These are phyloP conservation scores for Diplodia seriata DNA, from an alignment of 2,329 filamentous ascomycete species.

Conservation along the genomic window DNA sequence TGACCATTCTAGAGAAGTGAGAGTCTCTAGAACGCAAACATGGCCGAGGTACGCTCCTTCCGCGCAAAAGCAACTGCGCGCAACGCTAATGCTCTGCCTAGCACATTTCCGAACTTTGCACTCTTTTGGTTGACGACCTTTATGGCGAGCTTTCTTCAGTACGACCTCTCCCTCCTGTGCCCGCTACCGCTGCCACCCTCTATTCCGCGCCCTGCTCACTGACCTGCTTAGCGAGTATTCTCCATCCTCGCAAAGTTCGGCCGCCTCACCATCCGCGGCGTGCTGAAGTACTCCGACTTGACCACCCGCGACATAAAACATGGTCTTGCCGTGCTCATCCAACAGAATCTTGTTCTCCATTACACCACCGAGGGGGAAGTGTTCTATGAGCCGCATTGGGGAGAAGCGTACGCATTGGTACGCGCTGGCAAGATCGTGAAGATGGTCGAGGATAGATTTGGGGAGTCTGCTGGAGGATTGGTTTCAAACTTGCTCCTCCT, in stretches of 20 bases:
- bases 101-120: conserved; percentile 85
- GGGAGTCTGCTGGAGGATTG: conserved; percentile 74
- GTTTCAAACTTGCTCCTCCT: conserved; percentile 77
- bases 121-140: conserved; percentile 84
- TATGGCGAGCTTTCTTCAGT: conserved; percentile 93
- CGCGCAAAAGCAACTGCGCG: neutral
- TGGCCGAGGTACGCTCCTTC: conserved; percentile 27
- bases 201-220: conserved; percentile 6
- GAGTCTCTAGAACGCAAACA: conserved; percentile 32
- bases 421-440: conserved; percentile 83
- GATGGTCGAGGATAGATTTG: conserved; percentile 75
- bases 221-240: conserved; percentile 74
- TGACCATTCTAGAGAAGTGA: conserved; percentile 33
- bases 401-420: conserved; percentile 80
- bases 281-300: conserved; percentile 76
- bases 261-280: conserved; percentile 72
- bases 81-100: conserved; percentile 54
- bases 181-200: neutral
- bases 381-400: conserved; percentile 83
- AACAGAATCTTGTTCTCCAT: conserved; percentile 85
- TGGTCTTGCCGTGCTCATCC: conserved; percentile 82
- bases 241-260: conserved; percentile 78
- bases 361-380: conserved; percentile 69
- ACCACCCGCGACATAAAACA: conserved; percentile 77
- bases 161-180: conserved; percentile 49